Percentiles rank a stretch among this genome's conserved stretches.
Evolutionary conservation across 75 land plant genomes (phyloP).

Genomic region (Sequoia sempervirens): DNA sequence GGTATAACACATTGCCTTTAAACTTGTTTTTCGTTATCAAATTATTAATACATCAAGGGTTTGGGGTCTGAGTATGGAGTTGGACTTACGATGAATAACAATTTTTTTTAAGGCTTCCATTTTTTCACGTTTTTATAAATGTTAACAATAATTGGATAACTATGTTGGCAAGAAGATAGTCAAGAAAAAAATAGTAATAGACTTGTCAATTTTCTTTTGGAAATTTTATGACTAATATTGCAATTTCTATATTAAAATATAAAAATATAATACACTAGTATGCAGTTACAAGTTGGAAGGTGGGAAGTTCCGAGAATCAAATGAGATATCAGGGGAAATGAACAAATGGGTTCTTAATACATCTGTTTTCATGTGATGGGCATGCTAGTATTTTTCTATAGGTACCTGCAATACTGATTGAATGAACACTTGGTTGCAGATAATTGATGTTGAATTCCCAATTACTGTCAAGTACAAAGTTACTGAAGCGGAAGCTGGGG

Average conservation of each 20-base stretch:
- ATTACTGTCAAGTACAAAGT: constrained; percentile 67
- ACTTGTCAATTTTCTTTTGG: not conserved
- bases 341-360: not conserved
- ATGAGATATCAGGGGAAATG: not conserved
- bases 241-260: no score
- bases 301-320: not conserved
- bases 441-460: constrained; percentile 90
- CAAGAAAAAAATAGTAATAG: not conserved
- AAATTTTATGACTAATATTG: no score
- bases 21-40: not conserved
- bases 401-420: not conserved
- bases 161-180: not conserved
- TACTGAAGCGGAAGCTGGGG: constrained; percentile 74
- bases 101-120: not conserved
- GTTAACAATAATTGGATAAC: not conserved
- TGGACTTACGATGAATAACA: not conserved
- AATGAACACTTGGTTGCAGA: constrained; percentile 26
- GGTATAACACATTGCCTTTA: constrained; percentile 35
- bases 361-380: not conserved
- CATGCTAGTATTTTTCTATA: not conserved
- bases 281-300: not conserved
- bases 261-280: not conserved
- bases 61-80: not conserved
- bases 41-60: not conserved
- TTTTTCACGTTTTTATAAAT: not conserved